Conservation (phyloP, 768 basidiomycete genomes). For the Auriscalpium microsporum region DNA sequence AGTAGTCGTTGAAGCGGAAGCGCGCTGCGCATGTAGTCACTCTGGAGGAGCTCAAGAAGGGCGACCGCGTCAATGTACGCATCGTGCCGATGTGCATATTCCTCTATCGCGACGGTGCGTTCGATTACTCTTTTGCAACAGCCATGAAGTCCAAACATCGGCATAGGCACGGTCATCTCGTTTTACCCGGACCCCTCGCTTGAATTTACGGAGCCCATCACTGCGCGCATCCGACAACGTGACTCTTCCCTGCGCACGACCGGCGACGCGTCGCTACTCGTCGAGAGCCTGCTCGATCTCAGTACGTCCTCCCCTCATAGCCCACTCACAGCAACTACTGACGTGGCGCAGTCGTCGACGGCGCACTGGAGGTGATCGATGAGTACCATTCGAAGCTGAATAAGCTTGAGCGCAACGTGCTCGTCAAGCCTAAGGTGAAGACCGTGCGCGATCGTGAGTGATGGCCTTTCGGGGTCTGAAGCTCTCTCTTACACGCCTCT, state of each 20-base stretch:
- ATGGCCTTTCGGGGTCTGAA: background rate
- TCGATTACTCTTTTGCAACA: background rate
- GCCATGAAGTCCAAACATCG: background rate
- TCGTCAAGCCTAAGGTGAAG: slow-evolving; percentile 52
- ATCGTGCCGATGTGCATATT: slow-evolving; percentile 62
- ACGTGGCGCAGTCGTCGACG: slow-evolving; percentile 50
- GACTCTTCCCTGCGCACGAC: slow-evolving; percentile 56
- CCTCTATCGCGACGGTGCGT: slow-evolving; percentile 52
- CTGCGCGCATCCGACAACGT: slow-evolving; percentile 42
- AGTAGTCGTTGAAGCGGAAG: slow-evolving; percentile 26
- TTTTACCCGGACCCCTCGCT: slow-evolving; percentile 40
- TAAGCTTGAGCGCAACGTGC: slow-evolving; percentile 49
- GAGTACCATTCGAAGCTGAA: slow-evolving; percentile 57
- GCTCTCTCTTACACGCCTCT: background rate
- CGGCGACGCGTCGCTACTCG: slow-evolving; percentile 58
- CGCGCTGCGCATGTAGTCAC: slow-evolving; percentile 19
- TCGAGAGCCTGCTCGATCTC: slow-evolving; percentile 60
- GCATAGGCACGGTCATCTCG: slow-evolving; percentile 56
- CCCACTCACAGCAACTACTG: background rate
- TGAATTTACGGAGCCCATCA: slow-evolving; percentile 47
- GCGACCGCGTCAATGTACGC: slow-evolving; percentile 51
- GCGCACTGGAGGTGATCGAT: slow-evolving; percentile 58
- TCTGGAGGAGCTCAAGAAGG: slow-evolving; percentile 36
- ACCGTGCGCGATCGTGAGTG: slow-evolving; percentile 50
- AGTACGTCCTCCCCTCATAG: slow-evolving; percentile 13